Conservation (phyloP, 1,284 basidiomycete genomes). For the Cutaneotrichosporon mucoides region DNA sequence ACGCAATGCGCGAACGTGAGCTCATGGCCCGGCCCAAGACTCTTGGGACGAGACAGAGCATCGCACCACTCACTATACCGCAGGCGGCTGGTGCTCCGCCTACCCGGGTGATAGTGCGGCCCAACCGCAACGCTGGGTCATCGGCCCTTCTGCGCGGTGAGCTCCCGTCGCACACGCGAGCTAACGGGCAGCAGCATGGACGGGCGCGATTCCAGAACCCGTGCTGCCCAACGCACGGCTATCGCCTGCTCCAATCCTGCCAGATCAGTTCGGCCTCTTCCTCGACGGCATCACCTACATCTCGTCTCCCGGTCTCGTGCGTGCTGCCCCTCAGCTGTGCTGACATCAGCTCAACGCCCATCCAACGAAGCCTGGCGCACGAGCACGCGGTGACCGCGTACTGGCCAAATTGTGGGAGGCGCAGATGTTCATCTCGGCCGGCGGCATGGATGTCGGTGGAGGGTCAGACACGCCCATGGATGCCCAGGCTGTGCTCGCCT, state of each 20-base stretch:
- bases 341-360: slow-evolving; percentile 14
- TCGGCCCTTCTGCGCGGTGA: neutral
- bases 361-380: slow-evolving; percentile 11
- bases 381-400: slow-evolving; percentile 15
- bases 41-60: neutral
- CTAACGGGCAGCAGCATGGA: slow-evolving; percentile 1
- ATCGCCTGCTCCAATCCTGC: neutral
- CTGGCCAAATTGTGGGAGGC: slow-evolving; percentile 19
- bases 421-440: slow-evolving; percentile 14
- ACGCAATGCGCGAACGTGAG: neutral
- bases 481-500: slow-evolving; percentile 8
- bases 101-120: neutral
- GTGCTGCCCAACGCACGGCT: neutral
- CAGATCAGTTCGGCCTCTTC: slow-evolving; percentile 11
- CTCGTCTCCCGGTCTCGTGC: slow-evolving; percentile 10
- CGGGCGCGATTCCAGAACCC: neutral
- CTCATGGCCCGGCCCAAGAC: neutral
- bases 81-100: neutral
- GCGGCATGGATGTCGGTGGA: neutral
- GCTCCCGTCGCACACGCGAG: neutral
- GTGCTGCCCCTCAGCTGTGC: neutral
- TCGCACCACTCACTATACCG: neutral
- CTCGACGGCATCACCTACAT: slow-evolving; percentile 13
- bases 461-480: neutral
- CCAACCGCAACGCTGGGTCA: neutral